Base-by-base conservation (phyloP, 2,329 filamentous ascomycete genomes). In the Colletotrichum ledebouriae region DNA sequence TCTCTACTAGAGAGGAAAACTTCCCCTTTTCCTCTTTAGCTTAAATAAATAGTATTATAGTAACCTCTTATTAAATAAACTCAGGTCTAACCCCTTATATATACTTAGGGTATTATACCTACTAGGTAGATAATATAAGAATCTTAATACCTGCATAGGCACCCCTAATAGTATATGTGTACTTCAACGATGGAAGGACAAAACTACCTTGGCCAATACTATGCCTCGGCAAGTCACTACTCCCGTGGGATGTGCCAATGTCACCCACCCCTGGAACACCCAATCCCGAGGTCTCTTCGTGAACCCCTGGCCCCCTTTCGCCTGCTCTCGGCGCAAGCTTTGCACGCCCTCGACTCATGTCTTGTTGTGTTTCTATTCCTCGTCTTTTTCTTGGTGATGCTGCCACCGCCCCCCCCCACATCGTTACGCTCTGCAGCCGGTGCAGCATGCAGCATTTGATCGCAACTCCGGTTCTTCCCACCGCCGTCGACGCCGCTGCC, bases 251-350 rank as follows among this genome's bases (percentile, higher is more conserved):
- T 39, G 37, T 13, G 37, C 11, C 6, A 46, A 61, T 61, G 59
- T 25, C 60, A 58, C 60, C 15, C 47, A 37, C 64, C 39, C 53
- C 17, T 59, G 65, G 34, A 39, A 44, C 15, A n/a, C 17, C 57
- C 33, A 37, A 49, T 68, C 25, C 65, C 65, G 65, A 65, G 34
- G 61, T 56, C 65, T 68, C 62, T 63, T 68, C 65, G 61, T 59
- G 41, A 44, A 39, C 47, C 65, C 65, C 65, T 55, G 53, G 47
- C 12, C 25, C 25, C 1, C 55, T 42, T 42, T 29, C 37, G 65
- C 65, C 65, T 60, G 60, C 61, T 68, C 55, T 68, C 65, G 65
- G 65, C 59, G 55, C 65, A 68, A 68, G 65, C 41, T 65, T 55
- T 65, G 65, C 41, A 20, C 46, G 39, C 49, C 29, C 53, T 55